Evolutionary conservation across 805 yeast species (phyloP).

Genomic region (Vanderwaltozyma verrucispora): DNA sequence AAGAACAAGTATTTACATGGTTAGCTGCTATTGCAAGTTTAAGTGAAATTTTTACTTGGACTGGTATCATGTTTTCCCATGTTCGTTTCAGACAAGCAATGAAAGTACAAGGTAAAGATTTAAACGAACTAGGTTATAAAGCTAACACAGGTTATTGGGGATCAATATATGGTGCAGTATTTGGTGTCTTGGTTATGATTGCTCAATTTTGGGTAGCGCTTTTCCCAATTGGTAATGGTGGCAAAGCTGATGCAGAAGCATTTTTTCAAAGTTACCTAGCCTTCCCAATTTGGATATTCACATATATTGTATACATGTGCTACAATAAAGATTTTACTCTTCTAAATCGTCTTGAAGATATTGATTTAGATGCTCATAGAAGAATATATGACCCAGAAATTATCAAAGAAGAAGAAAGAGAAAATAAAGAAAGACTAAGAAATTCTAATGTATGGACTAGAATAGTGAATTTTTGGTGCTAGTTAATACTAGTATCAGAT

Average conservation of each 20-base stretch:
- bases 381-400: constrained; percentile 31
- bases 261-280: constrained; percentile 50
- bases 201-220: constrained; percentile 59
- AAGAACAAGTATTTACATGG: constrained; percentile 50
- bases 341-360: constrained; percentile 27
- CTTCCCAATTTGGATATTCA: constrained; percentile 32
- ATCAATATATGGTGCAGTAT: constrained; percentile 39
- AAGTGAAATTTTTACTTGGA: constrained; percentile 50
- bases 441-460: constrained; percentile 25
- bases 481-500: constrained; percentile 2
- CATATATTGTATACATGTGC: constrained; percentile 42
- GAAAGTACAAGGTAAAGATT: constrained; percentile 37
- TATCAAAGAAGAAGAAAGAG: constrained; percentile 33
- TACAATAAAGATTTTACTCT: constrained; percentile 30
- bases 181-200: constrained; percentile 39
- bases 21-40: constrained; percentile 48
- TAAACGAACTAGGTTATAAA: constrained; percentile 39
- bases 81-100: constrained; percentile 47
- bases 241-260: constrained; percentile 27
- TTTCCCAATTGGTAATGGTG: constrained; percentile 39
- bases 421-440: constrained; percentile 21
- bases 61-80: constrained; percentile 41
- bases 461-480: constrained; percentile 33
- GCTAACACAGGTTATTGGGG: constrained; percentile 42
- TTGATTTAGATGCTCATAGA: constrained; percentile 37